Evolutionary conservation across 2,329 filamentous ascomycete genomes (phyloP).

Genomic region (Diaporthe caulivora): DNA sequence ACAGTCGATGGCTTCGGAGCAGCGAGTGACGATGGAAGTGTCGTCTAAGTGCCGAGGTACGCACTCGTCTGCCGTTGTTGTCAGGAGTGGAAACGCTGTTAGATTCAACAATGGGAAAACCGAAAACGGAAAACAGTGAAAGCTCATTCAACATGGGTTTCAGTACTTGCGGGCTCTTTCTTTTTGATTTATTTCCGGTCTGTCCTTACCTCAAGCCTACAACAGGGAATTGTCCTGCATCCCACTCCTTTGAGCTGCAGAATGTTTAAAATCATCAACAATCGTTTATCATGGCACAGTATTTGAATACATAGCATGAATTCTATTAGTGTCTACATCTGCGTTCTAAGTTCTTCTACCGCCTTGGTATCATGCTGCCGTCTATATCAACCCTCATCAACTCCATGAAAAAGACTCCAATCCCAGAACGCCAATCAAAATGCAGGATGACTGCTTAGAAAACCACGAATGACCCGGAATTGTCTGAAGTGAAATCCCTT

Average conservation of each 20-base stretch:
- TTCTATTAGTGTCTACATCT: constrained; percentile 16
- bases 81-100: not conserved
- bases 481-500: not conserved
- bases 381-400: constrained; percentile 25
- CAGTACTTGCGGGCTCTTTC: not conserved
- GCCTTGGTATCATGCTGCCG: constrained; percentile 28
- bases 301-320: not conserved
- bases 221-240: not conserved
- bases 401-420: not conserved
- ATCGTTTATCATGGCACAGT: not conserved
- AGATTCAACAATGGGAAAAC: not conserved
- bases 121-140: not conserved
- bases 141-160: constrained; percentile 26
- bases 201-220: not conserved
- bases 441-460: not conserved
- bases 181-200: not conserved
- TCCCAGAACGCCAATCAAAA: constrained; percentile 5
- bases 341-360: not conserved
- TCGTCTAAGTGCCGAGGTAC: not conserved
- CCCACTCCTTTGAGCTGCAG: constrained; percentile 2
- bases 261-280: not conserved
- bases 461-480: not conserved
- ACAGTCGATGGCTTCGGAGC: constrained; percentile 9
- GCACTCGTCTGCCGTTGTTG: not conserved
- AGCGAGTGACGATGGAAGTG: constrained; percentile 8